phyloP scores from a whole-genome alignment of 2,329 filamentous ascomycete genomes.

The Diaporthe citrichinensis region DNA sequence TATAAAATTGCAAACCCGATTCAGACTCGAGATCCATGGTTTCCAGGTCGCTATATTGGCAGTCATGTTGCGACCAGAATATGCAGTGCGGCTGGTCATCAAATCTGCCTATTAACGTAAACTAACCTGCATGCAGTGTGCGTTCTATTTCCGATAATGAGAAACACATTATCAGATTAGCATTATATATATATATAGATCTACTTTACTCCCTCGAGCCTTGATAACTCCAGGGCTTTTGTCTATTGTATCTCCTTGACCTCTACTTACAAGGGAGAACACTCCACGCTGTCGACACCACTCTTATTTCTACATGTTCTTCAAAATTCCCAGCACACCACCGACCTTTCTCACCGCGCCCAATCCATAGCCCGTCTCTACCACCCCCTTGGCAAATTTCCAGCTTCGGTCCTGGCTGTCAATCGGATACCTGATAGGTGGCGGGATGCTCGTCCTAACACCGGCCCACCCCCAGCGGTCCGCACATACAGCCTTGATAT shows the following conservation, averaged over 20 bases:
- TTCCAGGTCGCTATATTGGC: neutral
- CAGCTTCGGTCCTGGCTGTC: slow-evolving; percentile 73
- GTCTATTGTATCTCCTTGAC: neutral
- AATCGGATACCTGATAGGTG: slow-evolving; percentile 86
- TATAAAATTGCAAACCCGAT: neutral
- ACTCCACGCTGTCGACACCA: neutral
- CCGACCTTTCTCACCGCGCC: slow-evolving; percentile 43
- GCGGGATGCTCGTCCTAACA: slow-evolving; percentile 83
- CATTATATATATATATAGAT: neutral
- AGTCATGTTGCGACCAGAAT: too few relatives aligned
- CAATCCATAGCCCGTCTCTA: slow-evolving; percentile 72
- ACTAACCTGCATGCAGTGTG: neutral
- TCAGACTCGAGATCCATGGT: neutral
- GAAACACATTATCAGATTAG: slow-evolving; percentile 22
- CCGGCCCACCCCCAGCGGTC: slow-evolving; percentile 77
- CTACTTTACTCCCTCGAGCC: neutral
- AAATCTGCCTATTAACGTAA: neutral
- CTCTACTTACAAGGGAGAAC: neutral
- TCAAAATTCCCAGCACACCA: slow-evolving; percentile 47
- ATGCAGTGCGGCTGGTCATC: neutral
- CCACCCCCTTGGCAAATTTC: slow-evolving; percentile 73
- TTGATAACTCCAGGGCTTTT: neutral
- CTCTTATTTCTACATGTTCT: slow-evolving; percentile 44
- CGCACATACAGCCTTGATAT: slow-evolving; percentile 87
- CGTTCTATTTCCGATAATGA: neutral